A percentile compares a stretch with the other conserved stretches of the same genome.
Evolutionary conservation across 345 rosid genomes (phyloP).

Genomic region (Streptanthus diversifolius): DNA sequence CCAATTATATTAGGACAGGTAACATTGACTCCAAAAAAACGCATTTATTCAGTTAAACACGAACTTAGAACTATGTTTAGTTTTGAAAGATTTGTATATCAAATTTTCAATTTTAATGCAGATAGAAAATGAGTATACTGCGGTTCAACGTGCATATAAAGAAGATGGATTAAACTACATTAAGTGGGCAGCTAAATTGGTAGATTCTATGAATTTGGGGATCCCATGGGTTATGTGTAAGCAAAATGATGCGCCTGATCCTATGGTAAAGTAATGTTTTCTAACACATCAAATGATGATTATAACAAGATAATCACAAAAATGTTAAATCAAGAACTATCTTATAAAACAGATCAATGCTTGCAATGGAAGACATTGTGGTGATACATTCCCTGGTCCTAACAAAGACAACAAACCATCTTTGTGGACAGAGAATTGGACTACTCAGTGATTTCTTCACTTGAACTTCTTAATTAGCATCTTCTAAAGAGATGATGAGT

Average conservation of each 20-base stretch:
- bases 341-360: constrained; percentile 65
- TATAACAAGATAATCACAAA: not conserved
- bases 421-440: constrained; percentile 98
- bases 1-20: constrained; percentile 64
- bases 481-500: not conserved
- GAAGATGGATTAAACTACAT: constrained; percentile 57
- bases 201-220: constrained; percentile 46
- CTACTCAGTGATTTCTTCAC: constrained; percentile 66
- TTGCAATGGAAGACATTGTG: constrained; percentile 98
- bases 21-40: not conserved
- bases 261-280: constrained; percentile 46
- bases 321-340: not conserved
- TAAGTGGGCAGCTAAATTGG: constrained; percentile 73
- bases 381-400: constrained; percentile 90
- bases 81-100: not conserved
- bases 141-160: constrained; percentile 61
- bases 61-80: not conserved
- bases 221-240: constrained; percentile 98
- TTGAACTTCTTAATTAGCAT: not conserved
- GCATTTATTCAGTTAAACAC: not conserved
- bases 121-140: constrained; percentile 91
- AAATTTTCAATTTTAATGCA: constrained; percentile 24
- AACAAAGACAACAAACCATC: constrained; percentile 72
- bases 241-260: constrained; percentile 81
- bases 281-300: not conserved